Percentiles rank a stretch among this genome's conserved stretches.
These are phyloP conservation scores for Gyromitra esculenta DNA, from an alignment of 2,329 filamentous ascomycete genomes.

Conservation along the genomic window DNA sequence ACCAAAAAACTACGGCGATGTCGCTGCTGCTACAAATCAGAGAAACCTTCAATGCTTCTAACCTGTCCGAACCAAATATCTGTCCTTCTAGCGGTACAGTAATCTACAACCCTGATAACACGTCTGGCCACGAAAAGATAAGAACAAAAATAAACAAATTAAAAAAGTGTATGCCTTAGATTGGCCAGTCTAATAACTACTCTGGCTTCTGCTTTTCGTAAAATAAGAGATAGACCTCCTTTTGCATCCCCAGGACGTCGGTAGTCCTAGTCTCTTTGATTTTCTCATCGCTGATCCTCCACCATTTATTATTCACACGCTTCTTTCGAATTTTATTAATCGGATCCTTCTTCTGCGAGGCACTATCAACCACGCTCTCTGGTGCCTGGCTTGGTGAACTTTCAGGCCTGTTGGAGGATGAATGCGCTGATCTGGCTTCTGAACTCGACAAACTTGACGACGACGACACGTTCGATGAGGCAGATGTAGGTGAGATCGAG, in stretches of 20 bases:
- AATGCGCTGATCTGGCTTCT: constrained; percentile 35
- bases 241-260: constrained; percentile 92
- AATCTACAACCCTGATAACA: constrained; percentile 36
- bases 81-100: constrained; percentile 35
- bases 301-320: constrained; percentile 81
- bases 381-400: constrained; percentile 10
- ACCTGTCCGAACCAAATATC: constrained; percentile 25
- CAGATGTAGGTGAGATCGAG: constrained; percentile 54
- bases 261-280: constrained; percentile 92
- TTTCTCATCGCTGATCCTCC: constrained; percentile 97
- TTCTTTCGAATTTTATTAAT: constrained; percentile 64
- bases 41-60: constrained; percentile 22
- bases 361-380: not conserved
- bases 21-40: constrained; percentile 16
- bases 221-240: constrained; percentile 94
- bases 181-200: constrained; percentile 14
- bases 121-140: constrained; percentile 18
- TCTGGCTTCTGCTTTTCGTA: constrained; percentile 65
- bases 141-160: constrained; percentile 13
- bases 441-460: constrained; percentile 32
- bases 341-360: constrained; percentile 6
- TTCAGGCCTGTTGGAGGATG: constrained; percentile 21
- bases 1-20: constrained; percentile 8
- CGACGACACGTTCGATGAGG: constrained; percentile 39
- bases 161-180: constrained; percentile 22